phyloP scores from a whole-genome alignment of 2,329 filamentous ascomycete species.

The Xylariaceae sp. region DNA sequence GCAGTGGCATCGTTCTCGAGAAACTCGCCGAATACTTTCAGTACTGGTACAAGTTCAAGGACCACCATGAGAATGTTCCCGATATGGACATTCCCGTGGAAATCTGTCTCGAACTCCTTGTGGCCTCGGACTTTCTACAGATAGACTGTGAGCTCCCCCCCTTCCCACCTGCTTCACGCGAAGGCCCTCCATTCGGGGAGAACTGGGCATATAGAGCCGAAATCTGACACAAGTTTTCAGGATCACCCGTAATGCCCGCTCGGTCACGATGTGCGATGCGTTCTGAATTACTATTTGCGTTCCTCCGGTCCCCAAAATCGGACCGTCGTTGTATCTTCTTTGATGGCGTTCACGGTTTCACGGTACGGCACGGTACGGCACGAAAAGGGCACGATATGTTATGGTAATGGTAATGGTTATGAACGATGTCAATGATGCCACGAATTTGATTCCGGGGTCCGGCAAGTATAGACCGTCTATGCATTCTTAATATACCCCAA shows the following conservation, averaged over 20 bases:
- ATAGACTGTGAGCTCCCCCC: constrained; percentile 52
- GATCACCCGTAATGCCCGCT: not conserved
- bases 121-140: constrained; percentile 71
- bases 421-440: constrained; percentile 10
- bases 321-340: not conserved
- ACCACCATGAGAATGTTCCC: constrained; percentile 61
- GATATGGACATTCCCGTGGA: constrained; percentile 79
- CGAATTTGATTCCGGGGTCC: not conserved
- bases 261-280: not conserved
- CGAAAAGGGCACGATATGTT: not conserved
- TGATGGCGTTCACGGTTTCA: constrained; percentile 2
- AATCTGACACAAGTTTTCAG: not conserved
- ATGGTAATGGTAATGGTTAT: constrained; percentile 1
- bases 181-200: constrained; percentile 7
- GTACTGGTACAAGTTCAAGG: constrained; percentile 69
- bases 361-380: not conserved
- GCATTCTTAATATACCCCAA: not conserved
- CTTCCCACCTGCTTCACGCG: not conserved
- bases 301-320: not conserved
- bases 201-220: not conserved
- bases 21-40: constrained; percentile 80
- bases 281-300: not conserved
- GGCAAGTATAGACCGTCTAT: not conserved
- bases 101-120: constrained; percentile 69
- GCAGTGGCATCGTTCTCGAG: constrained; percentile 66